phyloP scores from a whole-genome alignment of 2,329 filamentous ascomycete species.

The Cladosporium sphaerospermum region DNA sequence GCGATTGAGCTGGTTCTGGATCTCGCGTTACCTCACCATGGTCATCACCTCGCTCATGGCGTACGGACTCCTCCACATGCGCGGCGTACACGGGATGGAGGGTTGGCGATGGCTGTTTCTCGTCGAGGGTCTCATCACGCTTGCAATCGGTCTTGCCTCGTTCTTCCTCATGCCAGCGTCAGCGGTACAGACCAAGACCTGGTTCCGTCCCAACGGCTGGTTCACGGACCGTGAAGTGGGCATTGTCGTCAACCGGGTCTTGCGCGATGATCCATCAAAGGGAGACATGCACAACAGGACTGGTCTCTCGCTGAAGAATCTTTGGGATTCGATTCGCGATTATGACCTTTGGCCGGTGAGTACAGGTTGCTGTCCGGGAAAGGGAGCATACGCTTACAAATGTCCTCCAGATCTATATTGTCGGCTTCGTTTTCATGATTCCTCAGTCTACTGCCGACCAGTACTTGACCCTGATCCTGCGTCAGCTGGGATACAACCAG shows the following conservation, averaged over 20 bases:
- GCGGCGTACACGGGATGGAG: constrained; percentile 40
- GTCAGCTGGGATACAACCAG: constrained; percentile 51
- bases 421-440: constrained; percentile 49
- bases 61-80: constrained; percentile 33
- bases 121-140: constrained; percentile 51
- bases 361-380: background rate
- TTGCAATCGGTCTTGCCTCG: constrained; percentile 47
- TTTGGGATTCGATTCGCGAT: constrained; percentile 51
- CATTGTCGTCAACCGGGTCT: constrained; percentile 58
- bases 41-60: constrained; percentile 26
- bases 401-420: constrained; percentile 39
- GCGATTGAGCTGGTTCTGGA: constrained; percentile 65
- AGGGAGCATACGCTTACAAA: background rate
- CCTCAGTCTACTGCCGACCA: constrained; percentile 45
- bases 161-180: constrained; percentile 51
- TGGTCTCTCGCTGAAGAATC: constrained; percentile 43
- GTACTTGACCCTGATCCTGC: constrained; percentile 56
- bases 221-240: constrained; percentile 56
- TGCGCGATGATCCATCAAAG: constrained; percentile 52
- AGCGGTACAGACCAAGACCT: constrained; percentile 58
- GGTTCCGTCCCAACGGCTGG: constrained; percentile 59
- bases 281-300: constrained; percentile 56
- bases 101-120: constrained; percentile 56
- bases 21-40: constrained; percentile 20
- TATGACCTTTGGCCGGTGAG: constrained; percentile 47